phyloP scores from a whole-genome alignment of 2,329 filamentous ascomycete species.

The Clonostachys rhizophaga region DNA sequence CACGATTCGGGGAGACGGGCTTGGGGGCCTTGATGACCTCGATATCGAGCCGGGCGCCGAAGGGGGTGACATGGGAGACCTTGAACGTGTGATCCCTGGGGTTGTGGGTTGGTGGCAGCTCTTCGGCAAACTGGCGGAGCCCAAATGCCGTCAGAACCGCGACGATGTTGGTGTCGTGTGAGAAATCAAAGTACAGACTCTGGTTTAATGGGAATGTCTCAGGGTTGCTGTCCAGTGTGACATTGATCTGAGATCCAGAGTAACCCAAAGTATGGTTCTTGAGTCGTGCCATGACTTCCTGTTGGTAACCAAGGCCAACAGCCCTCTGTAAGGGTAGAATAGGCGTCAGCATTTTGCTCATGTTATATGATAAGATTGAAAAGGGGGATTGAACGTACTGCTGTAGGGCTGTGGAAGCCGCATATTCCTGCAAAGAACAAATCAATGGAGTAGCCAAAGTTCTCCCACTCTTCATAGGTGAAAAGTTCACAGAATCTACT shows the following conservation, averaged over 20 bases:
- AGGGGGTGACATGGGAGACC: slow-evolving; percentile 65
- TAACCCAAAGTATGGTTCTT: slow-evolving; percentile 60
- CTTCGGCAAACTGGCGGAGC: slow-evolving; percentile 60
- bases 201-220: slow-evolving; percentile 72
- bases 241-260: slow-evolving; percentile 57
- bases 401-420: slow-evolving; percentile 60
- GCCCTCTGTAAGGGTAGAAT: slow-evolving; percentile 43
- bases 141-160: slow-evolving; percentile 69
- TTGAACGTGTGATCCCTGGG: slow-evolving; percentile 57
- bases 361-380: not conserved
- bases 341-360: not conserved
- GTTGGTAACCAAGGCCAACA: slow-evolving; percentile 68
- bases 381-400: slow-evolving; percentile 29
- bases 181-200: slow-evolving; percentile 71
- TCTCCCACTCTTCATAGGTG: slow-evolving; percentile 69
- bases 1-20: slow-evolving; percentile 52
- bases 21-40: slow-evolving; percentile 66
- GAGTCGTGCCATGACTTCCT: slow-evolving; percentile 68
- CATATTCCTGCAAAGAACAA: slow-evolving; percentile 58
- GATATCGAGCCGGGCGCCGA: slow-evolving; percentile 68
- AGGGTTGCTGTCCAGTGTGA: slow-evolving; percentile 64
- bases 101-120: slow-evolving; percentile 51
- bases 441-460: slow-evolving; percentile 68
- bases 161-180: slow-evolving; percentile 71
- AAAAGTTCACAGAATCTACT: slow-evolving; percentile 72